Conservation (phyloP, 139 green algal species). For the Asterochloris sp. region DNA sequence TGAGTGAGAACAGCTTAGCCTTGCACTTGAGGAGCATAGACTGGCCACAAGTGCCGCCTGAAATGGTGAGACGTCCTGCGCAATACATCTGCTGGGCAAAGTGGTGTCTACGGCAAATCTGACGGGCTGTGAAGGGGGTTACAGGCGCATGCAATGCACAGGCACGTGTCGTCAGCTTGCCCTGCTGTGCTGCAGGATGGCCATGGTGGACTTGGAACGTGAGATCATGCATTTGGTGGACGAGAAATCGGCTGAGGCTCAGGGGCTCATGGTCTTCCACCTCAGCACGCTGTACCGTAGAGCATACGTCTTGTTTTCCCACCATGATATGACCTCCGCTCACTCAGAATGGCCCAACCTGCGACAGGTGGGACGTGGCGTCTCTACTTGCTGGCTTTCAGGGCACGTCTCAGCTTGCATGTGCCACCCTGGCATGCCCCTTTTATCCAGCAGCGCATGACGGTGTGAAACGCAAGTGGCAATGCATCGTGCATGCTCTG, state of each 20-base stretch:
- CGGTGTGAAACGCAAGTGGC: no score
- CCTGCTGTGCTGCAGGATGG: conserved; percentile 41
- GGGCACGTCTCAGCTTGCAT: no score
- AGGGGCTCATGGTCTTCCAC: conserved; percentile 32
- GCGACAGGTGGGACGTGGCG: conserved; percentile 1
- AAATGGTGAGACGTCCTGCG: not conserved
- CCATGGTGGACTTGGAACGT: conserved; percentile 56
- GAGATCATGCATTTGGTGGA: conserved; percentile 33
- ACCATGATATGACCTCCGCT: conserved; percentile 29
- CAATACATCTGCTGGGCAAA: not conserved
- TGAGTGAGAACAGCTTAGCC: no score
- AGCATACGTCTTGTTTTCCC: conserved; percentile 45
- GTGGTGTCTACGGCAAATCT: not conserved
- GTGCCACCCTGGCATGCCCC: no score
- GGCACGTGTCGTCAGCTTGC: not conserved
- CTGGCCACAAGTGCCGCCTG: not conserved
- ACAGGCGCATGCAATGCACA: not conserved
- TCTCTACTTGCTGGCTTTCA: no score
- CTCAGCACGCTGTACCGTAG: conserved; percentile 32
- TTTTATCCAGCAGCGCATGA: no score
- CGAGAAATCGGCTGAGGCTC: conserved; percentile 21
- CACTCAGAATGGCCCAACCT: conserved; percentile 60
- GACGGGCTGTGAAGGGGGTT: not conserved
- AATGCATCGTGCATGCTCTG: no score
- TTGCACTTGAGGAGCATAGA: not conserved